phyloP scores from a whole-genome alignment of 257 asterid species.

The Echium plantagineum region DNA sequence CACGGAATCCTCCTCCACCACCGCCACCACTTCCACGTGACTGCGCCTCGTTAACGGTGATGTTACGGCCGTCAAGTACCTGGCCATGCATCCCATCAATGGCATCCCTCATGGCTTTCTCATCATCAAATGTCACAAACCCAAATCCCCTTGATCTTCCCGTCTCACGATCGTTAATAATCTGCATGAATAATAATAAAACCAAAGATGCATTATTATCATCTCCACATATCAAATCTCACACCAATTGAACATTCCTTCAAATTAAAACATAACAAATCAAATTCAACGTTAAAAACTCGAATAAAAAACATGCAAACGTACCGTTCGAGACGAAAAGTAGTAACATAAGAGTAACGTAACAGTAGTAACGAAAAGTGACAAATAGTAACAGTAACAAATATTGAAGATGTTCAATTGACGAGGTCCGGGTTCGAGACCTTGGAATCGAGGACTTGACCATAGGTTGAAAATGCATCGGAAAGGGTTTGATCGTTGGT shows the following conservation, averaged over 20 bases:
- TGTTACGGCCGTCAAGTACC: conserved; percentile 9
- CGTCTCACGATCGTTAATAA: conserved; percentile 43
- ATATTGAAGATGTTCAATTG: no score
- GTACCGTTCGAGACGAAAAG: conserved; percentile 19
- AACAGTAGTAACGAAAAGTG: conserved; percentile 19
- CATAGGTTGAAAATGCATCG: conserved; percentile 41
- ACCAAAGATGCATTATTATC: background rate
- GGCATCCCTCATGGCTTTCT: conserved; percentile 11
- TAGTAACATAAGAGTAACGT: conserved; percentile 11
- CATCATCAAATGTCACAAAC: conserved; percentile 9
- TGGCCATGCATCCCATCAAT: conserved; percentile 11
- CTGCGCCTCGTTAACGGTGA: conserved; percentile 13
- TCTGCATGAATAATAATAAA: conserved; percentile 2
- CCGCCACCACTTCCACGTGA: conserved; percentile 22
- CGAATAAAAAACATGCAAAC: conserved; percentile 10
- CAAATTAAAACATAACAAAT: conserved; percentile 15
- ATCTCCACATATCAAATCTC: background rate
- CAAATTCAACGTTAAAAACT: conserved; percentile 12
- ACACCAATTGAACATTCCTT: background rate
- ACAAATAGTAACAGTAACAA: no score
- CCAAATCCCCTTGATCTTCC: conserved; percentile 16
- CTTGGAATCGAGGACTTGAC: conserved; percentile 63
- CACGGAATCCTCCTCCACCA: conserved; percentile 13
- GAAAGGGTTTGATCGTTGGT: conserved; percentile 41
- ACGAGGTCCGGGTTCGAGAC: conserved; percentile 4